phyloP scores from a whole-genome alignment of 306 rosid species.

The Quercus rubra region DNA sequence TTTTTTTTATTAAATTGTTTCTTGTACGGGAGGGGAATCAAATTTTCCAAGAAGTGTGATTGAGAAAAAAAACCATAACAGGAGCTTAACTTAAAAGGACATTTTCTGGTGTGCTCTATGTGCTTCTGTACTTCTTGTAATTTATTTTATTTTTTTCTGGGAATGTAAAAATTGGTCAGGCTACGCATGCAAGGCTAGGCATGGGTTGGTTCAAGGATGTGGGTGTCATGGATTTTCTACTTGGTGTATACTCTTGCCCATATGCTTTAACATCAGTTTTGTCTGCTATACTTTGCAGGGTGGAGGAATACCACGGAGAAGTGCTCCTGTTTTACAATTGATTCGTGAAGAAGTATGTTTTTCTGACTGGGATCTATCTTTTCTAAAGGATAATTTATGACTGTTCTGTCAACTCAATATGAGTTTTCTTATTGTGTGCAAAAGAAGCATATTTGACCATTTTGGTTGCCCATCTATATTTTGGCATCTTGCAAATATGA shows the following conservation, averaged over 20 bases:
- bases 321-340: constrained; percentile 68
- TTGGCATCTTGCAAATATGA: background rate
- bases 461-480: background rate
- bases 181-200: background rate
- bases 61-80: background rate
- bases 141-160: background rate
- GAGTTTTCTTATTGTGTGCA: background rate
- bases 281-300: constrained; percentile 51
- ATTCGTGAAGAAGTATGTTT: constrained; percentile 88
- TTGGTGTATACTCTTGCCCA: background rate
- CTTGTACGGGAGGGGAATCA: too few species aligned
- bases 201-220: background rate
- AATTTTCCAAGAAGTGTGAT: background rate
- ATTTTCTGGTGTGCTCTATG: too few species aligned
- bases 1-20: background rate
- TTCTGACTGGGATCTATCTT: constrained; percentile 18
- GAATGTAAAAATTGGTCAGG: background rate
- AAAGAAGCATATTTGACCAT: background rate
- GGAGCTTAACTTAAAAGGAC: background rate
- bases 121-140: background rate
- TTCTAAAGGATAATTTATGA: background rate
- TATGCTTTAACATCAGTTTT: constrained; percentile 9
- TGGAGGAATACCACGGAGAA: constrained; percentile 91
- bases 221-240: background rate
- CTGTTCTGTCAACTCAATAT: background rate